Percentiles rank a stretch among this genome's conserved stretches.
Conservation (phyloP, 2,329 filamentous ascomycete genomes). For the Paraphoma sp. region DNA sequence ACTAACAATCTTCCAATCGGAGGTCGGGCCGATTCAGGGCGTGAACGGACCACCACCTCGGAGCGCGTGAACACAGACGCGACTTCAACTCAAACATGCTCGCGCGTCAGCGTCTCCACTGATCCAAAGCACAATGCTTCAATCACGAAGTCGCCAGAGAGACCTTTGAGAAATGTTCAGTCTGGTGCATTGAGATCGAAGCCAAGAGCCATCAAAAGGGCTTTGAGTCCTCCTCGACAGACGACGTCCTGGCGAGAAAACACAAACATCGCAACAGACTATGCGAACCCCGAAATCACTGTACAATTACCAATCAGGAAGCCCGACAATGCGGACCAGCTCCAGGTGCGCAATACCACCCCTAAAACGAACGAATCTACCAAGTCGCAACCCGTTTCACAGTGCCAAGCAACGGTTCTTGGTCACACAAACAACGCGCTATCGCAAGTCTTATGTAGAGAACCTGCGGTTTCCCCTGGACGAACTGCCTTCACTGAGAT, state of each 20-base stretch:
- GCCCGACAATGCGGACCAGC: not conserved
- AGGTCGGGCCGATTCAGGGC: conserved; percentile 7
- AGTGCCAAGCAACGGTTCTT: too few relatives aligned
- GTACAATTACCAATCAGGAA: not conserved
- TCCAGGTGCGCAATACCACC: not conserved
- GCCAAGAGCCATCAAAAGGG: conserved; percentile 4
- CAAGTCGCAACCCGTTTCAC: not conserved
- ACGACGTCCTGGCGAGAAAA: not conserved
- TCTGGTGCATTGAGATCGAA: not conserved
- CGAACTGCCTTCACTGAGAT: not conserved
- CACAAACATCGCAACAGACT: not conserved
- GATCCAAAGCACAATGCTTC: not conserved
- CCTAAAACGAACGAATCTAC: not conserved
- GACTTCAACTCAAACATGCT: not conserved
- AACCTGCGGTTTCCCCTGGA: too few relatives aligned
- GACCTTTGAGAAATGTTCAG: not conserved
- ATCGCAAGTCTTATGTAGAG: too few relatives aligned
- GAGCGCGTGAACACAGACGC: conserved; percentile 5
- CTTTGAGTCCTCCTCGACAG: not conserved
- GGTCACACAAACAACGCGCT: too few relatives aligned
- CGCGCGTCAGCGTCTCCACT: not conserved
- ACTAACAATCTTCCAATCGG: conserved; percentile 7
- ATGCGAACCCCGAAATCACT: not conserved
- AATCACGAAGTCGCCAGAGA: not conserved
- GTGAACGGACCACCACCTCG: conserved; percentile 16